Base-by-base conservation (phyloP, 257 asterid genomes). In the Solanum virginianum region DNA sequence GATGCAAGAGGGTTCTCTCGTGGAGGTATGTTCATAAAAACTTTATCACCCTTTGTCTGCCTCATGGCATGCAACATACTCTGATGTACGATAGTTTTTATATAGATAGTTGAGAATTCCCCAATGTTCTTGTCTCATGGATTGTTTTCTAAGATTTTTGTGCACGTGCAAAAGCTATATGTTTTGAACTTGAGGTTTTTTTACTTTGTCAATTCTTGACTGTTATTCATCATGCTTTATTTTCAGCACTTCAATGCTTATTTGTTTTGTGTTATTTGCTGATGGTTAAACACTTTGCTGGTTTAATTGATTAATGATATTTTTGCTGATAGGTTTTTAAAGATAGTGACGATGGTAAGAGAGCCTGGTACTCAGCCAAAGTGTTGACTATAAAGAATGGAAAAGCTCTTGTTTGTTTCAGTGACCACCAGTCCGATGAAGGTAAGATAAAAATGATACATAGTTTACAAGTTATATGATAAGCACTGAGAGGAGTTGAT, bases 321-420 rank as follows among this genome's bases (percentile, higher is more conserved):
- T 86, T 84, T 56, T 71, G 65, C 45, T 74, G 90, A 82, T 90
- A 97, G 99, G 98, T 97, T 89, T 94, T 90, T 80, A 97, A 90
- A 87, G 97, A 92, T 82, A 86, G 85, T 85, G 98, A 92, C 43
- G 91, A 90, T 83, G 88, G 86, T 59, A 93, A 90, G 87, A 91
- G 87, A 55, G 98, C 91, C 56, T 97, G 99, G 99, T 93, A 91
- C 91, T 80, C 93, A 49, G 99, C 97, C 69, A 91, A 84, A 43
- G 91, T 95, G 69, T 81, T 90, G 88, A 91, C 90, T 87, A 79
- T 97, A 87, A 93, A 90, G 91, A 95, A 91, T 80, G 92, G 87
- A 45, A 93, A 90, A 89, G 99, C 94, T 69, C 92, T 93, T 69
- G 97, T 97, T 88, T 91, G 89, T 85, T 95, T 90, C 88, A 89